These are phyloP conservation scores for Globisporangium echinulatum DNA, from an alignment of 352 stramenopile genomes.

Conservation along the genomic window DNA sequence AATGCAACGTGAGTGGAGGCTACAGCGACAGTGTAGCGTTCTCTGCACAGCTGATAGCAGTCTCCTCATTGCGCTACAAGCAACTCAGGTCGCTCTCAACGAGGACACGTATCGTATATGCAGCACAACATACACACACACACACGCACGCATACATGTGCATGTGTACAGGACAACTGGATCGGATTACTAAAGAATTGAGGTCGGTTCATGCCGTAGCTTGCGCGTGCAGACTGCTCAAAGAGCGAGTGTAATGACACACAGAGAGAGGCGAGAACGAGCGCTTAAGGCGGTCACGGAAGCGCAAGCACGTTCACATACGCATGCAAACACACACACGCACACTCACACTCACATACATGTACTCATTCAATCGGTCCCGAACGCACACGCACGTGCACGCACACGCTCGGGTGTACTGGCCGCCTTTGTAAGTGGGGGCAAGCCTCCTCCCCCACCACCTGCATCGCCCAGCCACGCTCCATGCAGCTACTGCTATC, in stretches of 20 bases:
- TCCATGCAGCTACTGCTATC: neutral
- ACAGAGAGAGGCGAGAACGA: slow-evolving; percentile 9
- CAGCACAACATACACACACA: neutral
- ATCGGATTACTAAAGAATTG: slow-evolving; percentile 86
- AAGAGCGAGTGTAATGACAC: neutral
- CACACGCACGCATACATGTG: neutral
- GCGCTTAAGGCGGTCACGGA: slow-evolving; percentile 16
- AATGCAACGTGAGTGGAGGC: too few relatives aligned
- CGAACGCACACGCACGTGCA: neutral
- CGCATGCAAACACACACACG: slow-evolving; percentile 6
- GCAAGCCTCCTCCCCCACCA: slow-evolving; percentile 52
- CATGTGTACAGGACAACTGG: slow-evolving; percentile 26
- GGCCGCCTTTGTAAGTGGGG: slow-evolving; percentile 64
- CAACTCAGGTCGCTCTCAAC: neutral
- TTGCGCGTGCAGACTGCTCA: slow-evolving; percentile 3
- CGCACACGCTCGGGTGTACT: slow-evolving; percentile 24
- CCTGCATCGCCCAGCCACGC: slow-evolving; percentile 30
- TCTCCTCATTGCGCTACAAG: neutral
- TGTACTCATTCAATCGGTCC: neutral
- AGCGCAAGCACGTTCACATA: slow-evolving; percentile 20
- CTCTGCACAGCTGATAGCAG: too few relatives aligned
- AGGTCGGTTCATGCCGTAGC: slow-evolving; percentile 28
- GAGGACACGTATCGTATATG: neutral
- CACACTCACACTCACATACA: neutral
- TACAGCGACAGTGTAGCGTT: too few relatives aligned